These are phyloP conservation scores for Fagopyrum tataricum DNA, from an alignment of 148 eudicot species.

Conservation along the genomic window DNA sequence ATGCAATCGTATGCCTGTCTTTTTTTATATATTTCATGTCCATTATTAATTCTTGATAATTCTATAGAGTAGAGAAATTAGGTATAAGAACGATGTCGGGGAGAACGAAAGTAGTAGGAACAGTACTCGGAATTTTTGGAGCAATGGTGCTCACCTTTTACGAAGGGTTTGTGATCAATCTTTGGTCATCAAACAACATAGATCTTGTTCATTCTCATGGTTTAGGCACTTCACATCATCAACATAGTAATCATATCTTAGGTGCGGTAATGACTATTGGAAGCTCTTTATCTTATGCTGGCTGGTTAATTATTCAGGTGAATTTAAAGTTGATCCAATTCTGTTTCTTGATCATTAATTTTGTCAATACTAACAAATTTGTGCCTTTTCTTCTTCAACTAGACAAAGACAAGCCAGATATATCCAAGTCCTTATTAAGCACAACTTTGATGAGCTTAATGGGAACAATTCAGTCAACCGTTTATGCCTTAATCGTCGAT, in stretches of 20 bases:
- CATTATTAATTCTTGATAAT: neutral
- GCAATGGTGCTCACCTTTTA: constrained; percentile 68
- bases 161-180: constrained; percentile 47
- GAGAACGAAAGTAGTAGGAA: constrained; percentile 57
- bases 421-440: no score
- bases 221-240: neutral
- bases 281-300: constrained; percentile 15
- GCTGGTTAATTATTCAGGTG: constrained; percentile 25
- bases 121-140: constrained; percentile 49
- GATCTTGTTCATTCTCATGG: neutral
- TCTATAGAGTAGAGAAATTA: constrained; percentile 44
- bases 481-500: constrained; percentile 33
- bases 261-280: neutral
- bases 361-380: neutral
- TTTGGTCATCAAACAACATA: constrained; percentile 24
- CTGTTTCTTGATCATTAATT: no score
- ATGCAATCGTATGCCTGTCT: neutral
- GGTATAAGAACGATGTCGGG: constrained; percentile 35
- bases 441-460: constrained; percentile 41
- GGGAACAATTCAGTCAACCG: constrained; percentile 38
- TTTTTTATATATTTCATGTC: neutral
- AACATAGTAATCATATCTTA: neutral
- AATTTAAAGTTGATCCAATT: constrained; percentile 15
- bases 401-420: constrained; percentile 16
- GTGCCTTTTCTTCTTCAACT: neutral